Evolutionary conservation across 2,329 filamentous ascomycete species (phyloP).

Genomic region (Stromatinia cepivora): DNA sequence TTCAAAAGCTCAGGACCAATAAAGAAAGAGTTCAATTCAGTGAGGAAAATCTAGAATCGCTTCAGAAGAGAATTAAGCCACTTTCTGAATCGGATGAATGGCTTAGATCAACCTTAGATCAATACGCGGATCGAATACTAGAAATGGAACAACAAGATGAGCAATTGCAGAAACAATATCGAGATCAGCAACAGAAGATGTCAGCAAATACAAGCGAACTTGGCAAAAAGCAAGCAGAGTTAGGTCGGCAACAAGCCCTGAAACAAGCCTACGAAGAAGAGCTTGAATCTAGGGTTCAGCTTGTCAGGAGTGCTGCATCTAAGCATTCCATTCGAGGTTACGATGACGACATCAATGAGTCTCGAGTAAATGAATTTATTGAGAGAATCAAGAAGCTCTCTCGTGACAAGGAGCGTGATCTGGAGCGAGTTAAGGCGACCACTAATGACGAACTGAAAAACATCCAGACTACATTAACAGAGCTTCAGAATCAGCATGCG

Average conservation of each 20-base stretch:
- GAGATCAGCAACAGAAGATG: slow-evolving; percentile 58
- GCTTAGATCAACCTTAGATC: slow-evolving; percentile 67
- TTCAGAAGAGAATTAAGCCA: slow-evolving; percentile 70
- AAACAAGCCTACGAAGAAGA: slow-evolving; percentile 85
- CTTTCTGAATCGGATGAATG: slow-evolving; percentile 76
- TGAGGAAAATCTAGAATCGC: slow-evolving; percentile 70
- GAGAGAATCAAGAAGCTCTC: slow-evolving; percentile 73
- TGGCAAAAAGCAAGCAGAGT: slow-evolving; percentile 59
- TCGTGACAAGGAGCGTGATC: slow-evolving; percentile 73
- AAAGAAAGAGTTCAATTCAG: slow-evolving; percentile 72
- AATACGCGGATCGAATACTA: slow-evolving; percentile 75
- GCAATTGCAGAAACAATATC: slow-evolving; percentile 62
- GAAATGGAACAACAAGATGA: slow-evolving; percentile 65
- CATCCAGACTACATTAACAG: slow-evolving; percentile 70
- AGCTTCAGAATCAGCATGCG: slow-evolving; percentile 72
- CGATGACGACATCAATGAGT: slow-evolving; percentile 74
- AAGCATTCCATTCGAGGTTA: slow-evolving; percentile 81
- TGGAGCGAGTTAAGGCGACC: slow-evolving; percentile 73
- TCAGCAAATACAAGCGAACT: slow-evolving; percentile 48
- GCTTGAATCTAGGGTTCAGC: slow-evolving; percentile 64
- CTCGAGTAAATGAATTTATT: slow-evolving; percentile 73
- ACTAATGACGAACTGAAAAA: slow-evolving; percentile 72
- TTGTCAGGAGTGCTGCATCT: slow-evolving; percentile 77
- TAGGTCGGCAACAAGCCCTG: slow-evolving; percentile 80
- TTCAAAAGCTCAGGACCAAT: slow-evolving; percentile 75